These are phyloP conservation scores for Boletus sp. DNA, from an alignment of 768 basidiomycete species.

Conservation along the genomic window DNA sequence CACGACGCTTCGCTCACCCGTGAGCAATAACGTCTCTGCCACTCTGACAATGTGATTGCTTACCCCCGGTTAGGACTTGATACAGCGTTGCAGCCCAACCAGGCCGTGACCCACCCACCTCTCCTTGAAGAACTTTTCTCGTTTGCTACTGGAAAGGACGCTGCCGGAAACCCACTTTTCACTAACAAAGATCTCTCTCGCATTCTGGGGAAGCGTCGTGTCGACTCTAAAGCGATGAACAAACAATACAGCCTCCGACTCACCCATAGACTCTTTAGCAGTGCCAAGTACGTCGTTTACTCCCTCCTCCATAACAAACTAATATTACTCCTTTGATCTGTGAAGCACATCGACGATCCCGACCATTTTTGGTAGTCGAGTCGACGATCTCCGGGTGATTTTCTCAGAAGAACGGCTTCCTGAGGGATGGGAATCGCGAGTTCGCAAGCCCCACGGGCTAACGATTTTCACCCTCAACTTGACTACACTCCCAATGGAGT, in stretches of 20 bases:
- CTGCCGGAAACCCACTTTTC: slow-evolving; percentile 43
- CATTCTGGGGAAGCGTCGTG: slow-evolving; percentile 57
- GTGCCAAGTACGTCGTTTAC: slow-evolving; percentile 53
- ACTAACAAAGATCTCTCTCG: slow-evolving; percentile 57
- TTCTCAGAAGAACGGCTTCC: slow-evolving; percentile 67
- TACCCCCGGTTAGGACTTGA: slow-evolving; percentile 49
- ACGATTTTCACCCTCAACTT: slow-evolving; percentile 56
- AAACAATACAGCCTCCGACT: slow-evolving; percentile 49
- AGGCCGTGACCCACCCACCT: slow-evolving; percentile 46
- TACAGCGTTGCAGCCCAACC: slow-evolving; percentile 43
- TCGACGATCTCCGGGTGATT: slow-evolving; percentile 49
- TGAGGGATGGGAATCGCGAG: slow-evolving; percentile 65
- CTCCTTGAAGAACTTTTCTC: slow-evolving; percentile 59
- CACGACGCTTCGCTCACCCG: slow-evolving; percentile 16
- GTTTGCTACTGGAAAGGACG: slow-evolving; percentile 56
- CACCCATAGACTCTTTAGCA: slow-evolving; percentile 61
- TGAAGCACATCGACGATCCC: slow-evolving; percentile 59
- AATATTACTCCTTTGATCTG: neutral
- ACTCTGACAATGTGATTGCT: neutral
- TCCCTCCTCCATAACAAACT: neutral
- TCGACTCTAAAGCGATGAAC: slow-evolving; percentile 51
- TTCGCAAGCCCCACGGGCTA: slow-evolving; percentile 50
- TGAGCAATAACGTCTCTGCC: slow-evolving; percentile 7
- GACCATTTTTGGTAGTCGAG: slow-evolving; percentile 59
- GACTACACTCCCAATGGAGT: neutral